A percentile compares a stretch with the other conserved stretches of the same genome.
These are phyloP conservation scores for Citrus australasica DNA, from an alignment of 345 rosid species.

Conservation along the genomic window DNA sequence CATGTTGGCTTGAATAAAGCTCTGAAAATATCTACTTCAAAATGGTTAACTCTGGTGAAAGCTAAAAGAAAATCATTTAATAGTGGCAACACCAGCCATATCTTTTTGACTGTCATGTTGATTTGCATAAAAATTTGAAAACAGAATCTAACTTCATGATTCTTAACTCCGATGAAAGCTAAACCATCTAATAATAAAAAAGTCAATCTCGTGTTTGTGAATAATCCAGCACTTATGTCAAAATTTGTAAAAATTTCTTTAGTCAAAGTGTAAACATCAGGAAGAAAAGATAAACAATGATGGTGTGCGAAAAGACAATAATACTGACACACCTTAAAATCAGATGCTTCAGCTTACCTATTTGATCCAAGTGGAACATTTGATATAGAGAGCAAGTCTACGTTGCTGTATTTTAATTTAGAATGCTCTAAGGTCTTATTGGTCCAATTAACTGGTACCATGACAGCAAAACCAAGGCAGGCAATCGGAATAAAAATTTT, in stretches of 20 bases:
- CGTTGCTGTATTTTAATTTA: constrained; percentile 53
- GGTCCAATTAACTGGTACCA: constrained; percentile 92
- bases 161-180: not conserved
- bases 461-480: constrained; percentile 56
- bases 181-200: too few species aligned
- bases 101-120: too few species aligned
- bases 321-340: constrained; percentile 5
- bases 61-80: too few species aligned
- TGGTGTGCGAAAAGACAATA: not conserved
- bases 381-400: constrained; percentile 89
- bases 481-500: constrained; percentile 84
- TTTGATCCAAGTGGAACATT: constrained; percentile 73
- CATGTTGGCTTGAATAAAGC: not conserved
- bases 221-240: not conserved
- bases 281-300: not conserved
- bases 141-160: not conserved
- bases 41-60: not conserved
- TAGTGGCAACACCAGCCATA: not conserved
- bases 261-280: not conserved
- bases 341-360: constrained; percentile 40
- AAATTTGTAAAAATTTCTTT: not conserved
- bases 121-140: not conserved
- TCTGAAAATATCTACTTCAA: not conserved
- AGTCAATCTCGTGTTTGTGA: not conserved
- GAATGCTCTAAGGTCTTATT: constrained; percentile 57